Evolutionary conservation across 495 filamentous ascomycete genomes (phyloP), one percentile per base, ranked within the genome.

Genomic region (Oleoguttula mirabilis): DNA sequence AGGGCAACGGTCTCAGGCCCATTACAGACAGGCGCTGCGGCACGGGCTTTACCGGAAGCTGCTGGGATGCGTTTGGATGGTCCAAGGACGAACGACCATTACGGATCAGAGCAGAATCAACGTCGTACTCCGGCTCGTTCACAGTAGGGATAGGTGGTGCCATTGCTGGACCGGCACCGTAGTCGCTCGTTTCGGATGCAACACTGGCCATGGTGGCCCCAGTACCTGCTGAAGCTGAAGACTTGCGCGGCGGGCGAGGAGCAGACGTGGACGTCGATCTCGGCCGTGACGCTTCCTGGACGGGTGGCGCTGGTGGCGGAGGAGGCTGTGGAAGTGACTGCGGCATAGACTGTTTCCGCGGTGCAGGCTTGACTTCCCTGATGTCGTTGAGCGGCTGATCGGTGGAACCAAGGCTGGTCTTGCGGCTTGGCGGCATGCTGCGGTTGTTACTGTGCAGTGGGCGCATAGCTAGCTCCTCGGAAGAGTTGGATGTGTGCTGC

Each of bases 1-100:
- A 85, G 3, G 90, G 90, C 24, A 98, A 72, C 32, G 90, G 90
- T n/a, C 92, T 80, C 54, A 93, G 73, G 20, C 88, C 86, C 56
- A 95, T 80, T 10, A 27, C 32, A 3, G 45, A 48, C 37, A 38
- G 6, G 54, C n/a, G 57, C 50, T 21, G 59, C 57, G 25, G 60
- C 10, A n/a, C 5, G 14, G 16, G 48, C 34, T 21, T 5, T 16
- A 34, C 47, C 2, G 41, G 47, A 25, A 19, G 41, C 22, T 51
- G 35, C 16, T 45, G 34, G 31, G 47, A 51, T 11, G 47, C 27
- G 11, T 37, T 32, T 10, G 41, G 17, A 8, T 20, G 32, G 21
- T 51, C 48, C 19, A 51, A 42, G 4, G 48, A 51, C 24, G 21
- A 42, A 3, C 48, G 48, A n/a, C 48, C 48, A 28, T 28, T 32